Evolutionary conservation across 805 yeast species (phyloP).

Genomic region (Phaffomyces opuntiae): DNA sequence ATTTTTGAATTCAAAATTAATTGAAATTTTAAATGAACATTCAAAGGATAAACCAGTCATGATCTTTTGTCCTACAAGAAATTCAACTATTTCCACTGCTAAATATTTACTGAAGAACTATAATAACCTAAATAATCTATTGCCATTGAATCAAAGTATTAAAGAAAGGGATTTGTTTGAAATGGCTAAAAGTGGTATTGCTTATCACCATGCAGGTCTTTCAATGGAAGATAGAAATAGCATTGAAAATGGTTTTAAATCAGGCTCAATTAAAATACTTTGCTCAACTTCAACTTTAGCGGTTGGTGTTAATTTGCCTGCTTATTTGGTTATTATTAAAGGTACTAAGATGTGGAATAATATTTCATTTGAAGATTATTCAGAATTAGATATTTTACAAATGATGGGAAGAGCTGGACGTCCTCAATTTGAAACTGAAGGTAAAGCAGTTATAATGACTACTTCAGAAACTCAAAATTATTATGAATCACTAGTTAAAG

Average conservation of each 20-base stretch:
- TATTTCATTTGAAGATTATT: constrained; percentile 43
- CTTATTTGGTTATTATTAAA: constrained; percentile 51
- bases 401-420: constrained; percentile 66
- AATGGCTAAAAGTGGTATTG: constrained; percentile 32
- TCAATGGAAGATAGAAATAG: constrained; percentile 36
- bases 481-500: constrained; percentile 37
- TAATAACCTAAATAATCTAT: neutral
- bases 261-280: constrained; percentile 35
- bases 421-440: constrained; percentile 47
- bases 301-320: constrained; percentile 56
- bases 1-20: constrained; percentile 33
- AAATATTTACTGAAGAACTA: constrained; percentile 27
- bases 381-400: constrained; percentile 48
- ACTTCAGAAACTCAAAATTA: constrained; percentile 24
- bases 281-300: constrained; percentile 58
- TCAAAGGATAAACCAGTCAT: constrained; percentile 37
- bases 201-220: constrained; percentile 56
- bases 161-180: constrained; percentile 25
- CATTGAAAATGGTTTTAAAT: constrained; percentile 39
- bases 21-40: constrained; percentile 32
- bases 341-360: constrained; percentile 55
- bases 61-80: constrained; percentile 48
- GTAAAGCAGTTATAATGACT: constrained; percentile 43
- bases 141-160: neutral
- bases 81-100: constrained; percentile 40